Conservation (phyloP, 1,284 basidiomycete species). For the Laetiporus sulphureus region DNA sequence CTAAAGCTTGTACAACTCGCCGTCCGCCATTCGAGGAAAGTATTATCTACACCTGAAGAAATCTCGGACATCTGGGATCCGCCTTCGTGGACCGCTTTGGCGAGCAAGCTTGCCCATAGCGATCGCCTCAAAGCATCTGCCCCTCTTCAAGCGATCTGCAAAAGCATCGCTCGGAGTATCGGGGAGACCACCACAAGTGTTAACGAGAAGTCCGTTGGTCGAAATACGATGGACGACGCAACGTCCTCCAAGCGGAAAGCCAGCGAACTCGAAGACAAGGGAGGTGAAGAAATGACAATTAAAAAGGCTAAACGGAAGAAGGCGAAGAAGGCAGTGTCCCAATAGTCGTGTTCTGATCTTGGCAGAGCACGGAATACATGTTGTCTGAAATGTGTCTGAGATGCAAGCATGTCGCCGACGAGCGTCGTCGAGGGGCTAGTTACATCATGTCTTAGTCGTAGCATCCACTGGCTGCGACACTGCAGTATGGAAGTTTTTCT, state of each 20-base stretch:
- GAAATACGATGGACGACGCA: no score
- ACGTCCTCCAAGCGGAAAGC: conserved; percentile 22
- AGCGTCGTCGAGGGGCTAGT: no score
- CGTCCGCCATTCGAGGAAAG: conserved; percentile 56
- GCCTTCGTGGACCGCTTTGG: conserved; percentile 33
- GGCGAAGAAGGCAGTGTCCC: no score
- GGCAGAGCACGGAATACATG: no score
- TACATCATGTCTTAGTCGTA: no score
- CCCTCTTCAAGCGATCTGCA: conserved; percentile 40
- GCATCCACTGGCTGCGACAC: no score
- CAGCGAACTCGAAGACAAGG: conserved; percentile 18
- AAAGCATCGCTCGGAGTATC: conserved; percentile 35
- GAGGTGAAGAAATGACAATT: conserved; percentile 21
- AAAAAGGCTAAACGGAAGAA: conserved; percentile 51
- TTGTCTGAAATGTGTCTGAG: no score
- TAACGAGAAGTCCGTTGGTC: no score
- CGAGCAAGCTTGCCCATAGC: conserved; percentile 30
- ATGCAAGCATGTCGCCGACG: no score
- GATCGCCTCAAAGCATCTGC: conserved; percentile 39
- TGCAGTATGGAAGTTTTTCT: no score
- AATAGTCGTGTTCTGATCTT: no score
- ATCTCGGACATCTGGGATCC: conserved; percentile 37
- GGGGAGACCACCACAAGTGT: conserved; percentile 8
- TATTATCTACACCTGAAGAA: conserved; percentile 24
- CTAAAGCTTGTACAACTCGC: conserved; percentile 68